phyloP scores from a whole-genome alignment of 169 alveolate species.

The Amoebophrya sp. region DNA sequence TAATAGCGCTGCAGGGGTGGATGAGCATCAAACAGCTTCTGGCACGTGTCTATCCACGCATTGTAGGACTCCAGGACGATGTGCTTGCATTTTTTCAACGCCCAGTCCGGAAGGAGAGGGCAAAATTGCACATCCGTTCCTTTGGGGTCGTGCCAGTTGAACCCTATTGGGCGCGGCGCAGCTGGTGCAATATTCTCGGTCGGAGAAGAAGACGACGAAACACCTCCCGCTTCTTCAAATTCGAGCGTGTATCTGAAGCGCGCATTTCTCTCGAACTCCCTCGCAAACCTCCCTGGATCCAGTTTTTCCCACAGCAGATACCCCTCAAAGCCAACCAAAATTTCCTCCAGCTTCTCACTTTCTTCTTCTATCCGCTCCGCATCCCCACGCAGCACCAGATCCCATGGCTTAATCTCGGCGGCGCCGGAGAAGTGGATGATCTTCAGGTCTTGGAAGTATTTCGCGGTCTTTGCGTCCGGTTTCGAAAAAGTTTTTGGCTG shows the following conservation, averaged over 20 bases:
- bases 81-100: neutral
- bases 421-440: neutral
- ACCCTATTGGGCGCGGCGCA: neutral
- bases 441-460: neutral
- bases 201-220: neutral
- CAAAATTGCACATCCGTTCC: neutral
- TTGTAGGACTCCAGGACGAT: neutral
- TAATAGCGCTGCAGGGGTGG: neutral
- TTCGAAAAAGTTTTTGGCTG: neutral
- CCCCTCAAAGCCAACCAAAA: neutral
- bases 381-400: neutral
- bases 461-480: neutral
- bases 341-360: neutral
- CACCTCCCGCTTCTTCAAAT: neutral
- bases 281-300: neutral
- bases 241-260: neutral
- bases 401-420: neutral
- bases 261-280: neutral
- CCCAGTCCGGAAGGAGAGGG: neutral
- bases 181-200: neutral
- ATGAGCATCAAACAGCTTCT: neutral
- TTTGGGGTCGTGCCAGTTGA: neutral
- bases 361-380: neutral
- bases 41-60: neutral
- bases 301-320: neutral